These are phyloP conservation scores for Aspergillus luchuensis DNA, from an alignment of 2,329 filamentous ascomycete genomes.

Conservation along the genomic window DNA sequence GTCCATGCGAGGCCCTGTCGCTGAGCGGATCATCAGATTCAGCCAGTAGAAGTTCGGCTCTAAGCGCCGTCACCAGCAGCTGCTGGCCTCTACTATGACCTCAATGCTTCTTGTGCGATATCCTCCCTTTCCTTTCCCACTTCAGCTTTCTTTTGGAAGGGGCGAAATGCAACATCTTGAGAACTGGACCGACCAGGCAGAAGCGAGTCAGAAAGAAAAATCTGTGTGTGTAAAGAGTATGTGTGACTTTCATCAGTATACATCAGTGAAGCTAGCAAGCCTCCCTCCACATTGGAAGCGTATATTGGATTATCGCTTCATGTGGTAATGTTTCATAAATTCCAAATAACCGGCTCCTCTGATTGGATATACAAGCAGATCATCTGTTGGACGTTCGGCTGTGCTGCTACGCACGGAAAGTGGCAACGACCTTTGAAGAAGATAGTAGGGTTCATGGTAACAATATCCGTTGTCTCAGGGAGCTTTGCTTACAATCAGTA, in stretches of 20 bases:
- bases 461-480: background rate
- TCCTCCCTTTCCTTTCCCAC: background rate
- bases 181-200: background rate
- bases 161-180: background rate
- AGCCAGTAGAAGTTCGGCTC: background rate
- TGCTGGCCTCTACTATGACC: background rate
- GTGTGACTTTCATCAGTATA: background rate
- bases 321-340: background rate
- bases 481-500: background rate
- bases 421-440: background rate
- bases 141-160: background rate
- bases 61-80: conserved; percentile 1
- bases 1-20: conserved; percentile 8
- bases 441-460: background rate
- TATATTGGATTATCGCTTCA: background rate
- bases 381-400: background rate
- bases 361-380: background rate
- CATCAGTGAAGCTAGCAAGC: no score
- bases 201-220: background rate
- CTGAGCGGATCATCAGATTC: conserved; percentile 1
- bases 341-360: background rate
- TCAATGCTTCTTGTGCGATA: background rate
- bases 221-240: background rate
- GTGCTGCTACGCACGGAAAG: background rate
- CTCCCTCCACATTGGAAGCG: background rate